Base-by-base conservation (phyloP, 208 protist species). In the Leptomonas seymouri region DNA sequence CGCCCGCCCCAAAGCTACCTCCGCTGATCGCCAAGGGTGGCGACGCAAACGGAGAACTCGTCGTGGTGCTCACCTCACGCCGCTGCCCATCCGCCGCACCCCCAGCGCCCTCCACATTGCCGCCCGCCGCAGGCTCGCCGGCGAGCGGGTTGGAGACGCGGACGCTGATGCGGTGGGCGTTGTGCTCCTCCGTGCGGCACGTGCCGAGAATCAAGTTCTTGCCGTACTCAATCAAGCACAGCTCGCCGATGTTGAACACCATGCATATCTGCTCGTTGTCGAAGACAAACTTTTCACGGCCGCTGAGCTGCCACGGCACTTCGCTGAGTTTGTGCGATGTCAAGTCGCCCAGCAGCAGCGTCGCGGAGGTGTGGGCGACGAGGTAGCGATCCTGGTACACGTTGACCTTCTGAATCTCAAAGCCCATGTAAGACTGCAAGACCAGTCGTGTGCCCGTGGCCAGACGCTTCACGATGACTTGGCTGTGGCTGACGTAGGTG, bases 201-300 rank as follows among this genome's bases (percentile, higher is more conserved):
- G 93, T 98, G 50, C 95, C 97, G 12, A 99, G 86, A 25, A 99
- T 80, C 54, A 98, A 88, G 76, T 98, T 98, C 61, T 93, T 85
- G 56, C 97, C 98, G 79, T 99, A 99, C 85, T 99, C 96, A 62
- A 99, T 97, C 20, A 99, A 61, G 55, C 95, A 94, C 20, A 99
- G 85, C 88, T 99, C 98, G 65, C 98, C 98, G 2, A 92, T 90
- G 70, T 93, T 94, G 88, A 97, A 99, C 25, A 99, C 89, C 95
- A 99, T 98, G 82, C 94, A 98, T 30, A 98, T 89, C 61, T 91
- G 72, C 51, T 95, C 89, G 80, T 99, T 98, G 62, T 99, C 95
- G 74, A 99, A 99, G 68, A 97, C 81, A 81, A 98, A 99, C 78
- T 94, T 95, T 71, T 99, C 97, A 12, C 71, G 65, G 20, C 96